Base-by-base conservation (phyloP, 1,284 basidiomycete genomes). In the Hypsizygus ulmarius region DNA sequence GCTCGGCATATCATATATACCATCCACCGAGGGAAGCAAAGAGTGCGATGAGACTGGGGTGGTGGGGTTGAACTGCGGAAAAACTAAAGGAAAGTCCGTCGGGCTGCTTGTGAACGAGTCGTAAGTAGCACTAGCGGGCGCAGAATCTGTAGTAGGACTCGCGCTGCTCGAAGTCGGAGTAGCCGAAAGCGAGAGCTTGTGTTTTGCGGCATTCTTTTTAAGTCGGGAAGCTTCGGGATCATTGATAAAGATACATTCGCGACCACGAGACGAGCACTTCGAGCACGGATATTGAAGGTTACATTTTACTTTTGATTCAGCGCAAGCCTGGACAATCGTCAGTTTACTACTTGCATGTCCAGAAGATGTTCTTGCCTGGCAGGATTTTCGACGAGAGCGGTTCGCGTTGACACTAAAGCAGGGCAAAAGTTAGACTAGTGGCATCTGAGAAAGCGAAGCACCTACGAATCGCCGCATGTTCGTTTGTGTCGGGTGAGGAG, bases 271-370 rank as follows among this genome's bases (percentile, higher is more conserved):
- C 35, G 67, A 66, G 61, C 83, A 86, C 57, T 82, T 81, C 12
- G 80, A 75, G 59, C 83, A 86, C 19, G 83, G 84, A 49, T 71
- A 74, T 56, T 80, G 74, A n/a, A 83, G 68, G 61, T 85, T 81
- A 60, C 84, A 86, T 67, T 81, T 83, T 19, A 84, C 76, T 64
- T 86, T 86, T 21, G 82, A 84, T 54, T 84, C 81, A 8, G 82
- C 81, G 58, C 83, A 86, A 21, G 80, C 77, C 63, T 80, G 61
- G 45, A 69, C 43, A 30, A 25, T 9, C 5, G 19, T 47, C 11
- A 44, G 25, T 18, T 10, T 28, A 27, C 11, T 10, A 40, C 15
- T 1, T 11, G 12, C 8, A 27, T 11, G 16, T 15, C 9, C 14
- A 35, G 36, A 42, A 18, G 32, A 32, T 16, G 9, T 16, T 28